Evolutionary conservation across 2,329 filamentous ascomycete species (phyloP).

Genomic region (Curvularia spicifera): DNA sequence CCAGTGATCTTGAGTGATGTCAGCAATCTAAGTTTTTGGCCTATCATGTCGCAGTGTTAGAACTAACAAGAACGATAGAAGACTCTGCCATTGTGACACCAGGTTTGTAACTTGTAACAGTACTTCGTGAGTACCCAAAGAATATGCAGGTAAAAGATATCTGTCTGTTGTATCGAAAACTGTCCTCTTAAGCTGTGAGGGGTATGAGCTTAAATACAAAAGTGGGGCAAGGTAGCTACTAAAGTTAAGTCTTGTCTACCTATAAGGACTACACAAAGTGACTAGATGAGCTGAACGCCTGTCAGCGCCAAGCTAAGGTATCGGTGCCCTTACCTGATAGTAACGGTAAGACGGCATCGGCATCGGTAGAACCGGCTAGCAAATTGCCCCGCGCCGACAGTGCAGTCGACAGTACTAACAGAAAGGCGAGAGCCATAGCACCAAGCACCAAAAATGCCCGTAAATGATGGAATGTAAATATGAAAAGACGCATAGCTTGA

Average conservation of each 20-base stretch:
- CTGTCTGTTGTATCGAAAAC: not conserved
- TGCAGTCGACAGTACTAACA: not conserved
- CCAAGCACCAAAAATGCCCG: not conserved
- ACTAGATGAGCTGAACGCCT: not conserved
- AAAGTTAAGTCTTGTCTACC: not conserved
- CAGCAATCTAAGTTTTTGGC: not conserved
- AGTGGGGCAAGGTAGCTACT: not conserved
- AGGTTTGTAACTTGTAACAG: not conserved
- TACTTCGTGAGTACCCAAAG: not conserved
- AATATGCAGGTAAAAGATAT: not conserved
- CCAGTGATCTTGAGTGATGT: constrained; percentile 58
- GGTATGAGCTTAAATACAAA: not conserved
- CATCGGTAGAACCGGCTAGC: not conserved
- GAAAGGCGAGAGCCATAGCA: not conserved
- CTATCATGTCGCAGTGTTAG: no score
- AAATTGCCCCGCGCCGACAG: not conserved
- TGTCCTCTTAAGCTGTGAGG: not conserved
- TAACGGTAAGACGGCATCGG: not conserved
- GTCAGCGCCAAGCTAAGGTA: not conserved
- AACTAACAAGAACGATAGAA: constrained; percentile 52
- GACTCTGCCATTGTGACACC: constrained; percentile 30
- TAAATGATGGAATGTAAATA: not conserved
- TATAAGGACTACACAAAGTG: not conserved
- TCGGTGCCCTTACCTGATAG: not conserved
- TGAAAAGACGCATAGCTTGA: not conserved